Evolutionary conservation across 805 yeast genomes (phyloP), one percentile per base, ranked within the genome.

Genomic region (Diddensiella santjacobensis): DNA sequence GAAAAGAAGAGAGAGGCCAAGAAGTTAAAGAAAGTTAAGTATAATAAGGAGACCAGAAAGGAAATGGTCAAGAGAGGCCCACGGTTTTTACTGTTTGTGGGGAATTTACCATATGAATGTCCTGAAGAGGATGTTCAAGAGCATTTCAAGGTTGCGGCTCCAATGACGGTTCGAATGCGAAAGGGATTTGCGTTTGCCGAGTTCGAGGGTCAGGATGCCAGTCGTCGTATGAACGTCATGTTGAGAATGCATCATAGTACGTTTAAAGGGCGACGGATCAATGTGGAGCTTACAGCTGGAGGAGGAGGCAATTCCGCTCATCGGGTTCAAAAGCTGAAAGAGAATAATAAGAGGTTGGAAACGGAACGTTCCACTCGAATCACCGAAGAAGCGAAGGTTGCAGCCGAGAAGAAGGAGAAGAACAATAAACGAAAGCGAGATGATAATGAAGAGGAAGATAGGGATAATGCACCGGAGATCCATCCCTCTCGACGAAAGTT

Each of bases 281-380:
- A 93, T 62, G 97, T 93, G 30, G 99, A 93, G 65, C 74, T 93
- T 58, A 93, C 98, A 2, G 99, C 88, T 44, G 99, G 99, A 48
- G 99, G 99, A 37, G 99, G 99, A 42, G 97, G 97, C 48, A 91
- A 91, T 64, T 81, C 95, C 6, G 70, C 75, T 50, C 74, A 71
- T 47, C 60, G 75, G 11, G 48, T 58, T 41, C 75, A 78, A 47
- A 93, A 93, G 67, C 74, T 93, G 58, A 79, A 80, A 60, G 78
- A 76, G 42, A 91, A 91, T 73, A 91, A 91, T 64, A 83, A 78
- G 40, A 83, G 82, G 59, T 69, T 90, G 58, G 76, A 75, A 39
- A 83, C 74, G 22, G 96, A 90, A 61, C 76, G 95, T 58, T 75
- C 70, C 50, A 77, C 73, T 35, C 77, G 83, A 59, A 73, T 81